phyloP scores from a whole-genome alignment of 495 filamentous ascomycete species.

The Podospora comata region DNA sequence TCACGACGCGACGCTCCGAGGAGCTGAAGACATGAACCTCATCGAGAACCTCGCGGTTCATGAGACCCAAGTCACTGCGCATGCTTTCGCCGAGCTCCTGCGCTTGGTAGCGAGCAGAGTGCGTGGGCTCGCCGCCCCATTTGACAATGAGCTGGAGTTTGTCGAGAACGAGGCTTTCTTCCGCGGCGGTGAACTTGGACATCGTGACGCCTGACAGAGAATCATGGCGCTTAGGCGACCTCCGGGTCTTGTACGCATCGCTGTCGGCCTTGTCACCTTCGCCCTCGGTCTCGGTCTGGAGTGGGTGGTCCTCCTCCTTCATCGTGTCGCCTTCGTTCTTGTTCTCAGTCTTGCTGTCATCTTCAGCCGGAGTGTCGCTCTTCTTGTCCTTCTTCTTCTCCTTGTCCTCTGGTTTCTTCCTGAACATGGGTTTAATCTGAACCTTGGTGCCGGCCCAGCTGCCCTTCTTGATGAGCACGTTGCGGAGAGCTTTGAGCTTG shows the following conservation, averaged over 20 bases:
- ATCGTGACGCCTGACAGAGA: conserved; percentile 83
- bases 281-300: conserved; percentile 9
- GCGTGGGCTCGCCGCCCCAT: conserved; percentile 97
- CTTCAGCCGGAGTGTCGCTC: conserved; percentile 16
- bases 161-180: conserved; percentile 85
- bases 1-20: conserved; percentile 89
- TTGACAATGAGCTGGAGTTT: conserved; percentile 98
- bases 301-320: conserved; percentile 9
- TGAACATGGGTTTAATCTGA: conserved; percentile 98
- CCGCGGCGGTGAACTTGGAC: conserved; percentile 82
- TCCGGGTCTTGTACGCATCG: conserved; percentile 23
- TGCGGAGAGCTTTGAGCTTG: conserved; percentile 79
- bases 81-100: conserved; percentile 93
- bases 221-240: conserved; percentile 63
- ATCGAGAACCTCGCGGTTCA: conserved; percentile 87
- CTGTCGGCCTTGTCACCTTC: conserved; percentile 19
- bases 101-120: conserved; percentile 92
- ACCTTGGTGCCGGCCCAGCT: conserved; percentile 95
- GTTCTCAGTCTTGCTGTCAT: conserved; percentile 10
- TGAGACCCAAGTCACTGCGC: conserved; percentile 87
- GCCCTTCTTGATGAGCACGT: conserved; percentile 85
- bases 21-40: conserved; percentile 92
- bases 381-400: conserved; percentile 44
- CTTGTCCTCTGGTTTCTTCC: conserved; percentile 65
- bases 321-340: conserved; percentile 2